Conservation (phyloP, 1,284 basidiomycete species). For the Tylopilus orsonianus region DNA sequence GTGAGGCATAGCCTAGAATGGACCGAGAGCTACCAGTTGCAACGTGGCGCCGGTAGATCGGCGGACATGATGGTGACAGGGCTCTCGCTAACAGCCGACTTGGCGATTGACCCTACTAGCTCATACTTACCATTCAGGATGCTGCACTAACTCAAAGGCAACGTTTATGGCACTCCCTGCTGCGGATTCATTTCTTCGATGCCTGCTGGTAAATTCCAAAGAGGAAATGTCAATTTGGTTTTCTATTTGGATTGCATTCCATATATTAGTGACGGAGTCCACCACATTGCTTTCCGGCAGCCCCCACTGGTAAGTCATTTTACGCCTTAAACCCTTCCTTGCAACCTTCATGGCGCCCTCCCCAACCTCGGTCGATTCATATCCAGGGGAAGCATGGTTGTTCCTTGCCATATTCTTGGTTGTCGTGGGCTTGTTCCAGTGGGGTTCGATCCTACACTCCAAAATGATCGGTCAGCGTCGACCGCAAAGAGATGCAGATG, state of each 20-base stretch:
- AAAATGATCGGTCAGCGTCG: slow-evolving; percentile 21
- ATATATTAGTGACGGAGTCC: slow-evolving; percentile 9
- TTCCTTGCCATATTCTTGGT: slow-evolving; percentile 43
- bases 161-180: background rate
- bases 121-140: too few species aligned
- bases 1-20: too few species aligned
- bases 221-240: background rate
- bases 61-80: too few species aligned
- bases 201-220: background rate
- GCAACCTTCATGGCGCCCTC: slow-evolving; percentile 14
- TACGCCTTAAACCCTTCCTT: background rate
- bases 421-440: slow-evolving; percentile 41
- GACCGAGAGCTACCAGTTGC: too few species aligned
- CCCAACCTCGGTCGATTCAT: background rate
- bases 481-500: slow-evolving; percentile 10
- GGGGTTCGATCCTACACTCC: slow-evolving; percentile 25
- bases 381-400: slow-evolving; percentile 44
- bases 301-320: background rate
- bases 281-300: background rate
- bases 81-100: too few species aligned
- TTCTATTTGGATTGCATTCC: slow-evolving; percentile 5
- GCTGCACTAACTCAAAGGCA: too few species aligned
- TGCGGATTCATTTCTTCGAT: background rate
- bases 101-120: too few species aligned
- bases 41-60: too few species aligned